Evolutionary conservation across 2,329 filamentous ascomycete genomes (phyloP), one percentile per base, ranked within the genome.

Genomic region (Chaetomium olivaceum): DNA sequence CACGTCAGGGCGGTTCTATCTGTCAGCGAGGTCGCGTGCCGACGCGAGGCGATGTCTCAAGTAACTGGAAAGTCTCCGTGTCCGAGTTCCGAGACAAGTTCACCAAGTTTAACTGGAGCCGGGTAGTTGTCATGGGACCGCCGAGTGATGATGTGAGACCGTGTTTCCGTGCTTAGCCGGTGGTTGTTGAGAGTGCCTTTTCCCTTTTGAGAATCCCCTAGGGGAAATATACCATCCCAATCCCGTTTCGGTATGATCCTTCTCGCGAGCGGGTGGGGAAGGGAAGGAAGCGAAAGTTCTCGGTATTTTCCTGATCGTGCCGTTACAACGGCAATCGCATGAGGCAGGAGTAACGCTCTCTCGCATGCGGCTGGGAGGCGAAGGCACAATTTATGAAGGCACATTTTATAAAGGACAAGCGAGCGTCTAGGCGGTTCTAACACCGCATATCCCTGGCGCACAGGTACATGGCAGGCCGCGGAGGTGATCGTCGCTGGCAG

Each of bases 311-410:
- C 29, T 33, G 29, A 29, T 31, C 27, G 25, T 54, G 25, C 11
- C 14, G 46, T 23, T 54, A 27, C 51, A 29, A 29, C 27, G 27
- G 25, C 52, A 36, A 23, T 56, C 27, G 27, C 21, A 61, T 61
- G 39, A 46, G 63, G 46, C 58, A 58, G 58, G 63, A 63, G 54
- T 46, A 21, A 21, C n/a, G 12, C 23, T 16, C 23, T 31, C 36
- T 29, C 25, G 36, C 55, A 25, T 59, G 55, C 56, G 36, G 56
- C 11, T 59, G n/a, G 31, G 52, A 36, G 16, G 16, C 14, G 52
- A 19, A 19, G n/a, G 8, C 25, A 21, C 16, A 39, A 16, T 31
- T 27, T 25, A 29, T 29, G 23, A 39, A 14, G 29, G 8, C 25
- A 21, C 16, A 39, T 39, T 31, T 27, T 25, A 29, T 29, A 31